These are phyloP conservation scores for Trichophyton verrucosum DNA, from an alignment of 2,329 filamentous ascomycete genomes.

Conservation along the genomic window DNA sequence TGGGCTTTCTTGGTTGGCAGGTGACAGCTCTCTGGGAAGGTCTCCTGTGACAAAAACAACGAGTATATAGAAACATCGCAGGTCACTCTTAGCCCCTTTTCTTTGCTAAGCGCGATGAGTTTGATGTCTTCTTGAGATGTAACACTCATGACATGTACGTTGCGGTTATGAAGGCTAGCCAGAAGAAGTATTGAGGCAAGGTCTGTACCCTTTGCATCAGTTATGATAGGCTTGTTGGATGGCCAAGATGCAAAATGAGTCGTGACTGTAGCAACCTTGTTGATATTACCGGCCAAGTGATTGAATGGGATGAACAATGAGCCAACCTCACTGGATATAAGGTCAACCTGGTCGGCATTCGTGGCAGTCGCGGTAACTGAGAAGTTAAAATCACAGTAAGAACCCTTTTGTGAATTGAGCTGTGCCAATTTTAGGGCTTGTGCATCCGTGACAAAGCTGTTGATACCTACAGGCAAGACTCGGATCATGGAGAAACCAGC, in stretches of 20 bases:
- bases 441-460: slow-evolving; percentile 60
- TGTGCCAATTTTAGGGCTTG: slow-evolving; percentile 59
- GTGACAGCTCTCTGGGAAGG: slow-evolving; percentile 54
- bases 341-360: slow-evolving; percentile 63
- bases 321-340: slow-evolving; percentile 60
- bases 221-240: slow-evolving; percentile 64
- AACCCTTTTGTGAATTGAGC: slow-evolving; percentile 53
- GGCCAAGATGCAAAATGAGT: slow-evolving; percentile 71
- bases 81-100: slow-evolving; percentile 69
- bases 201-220: slow-evolving; percentile 68
- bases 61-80: slow-evolving; percentile 74
- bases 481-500: slow-evolving; percentile 71
- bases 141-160: slow-evolving; percentile 67
- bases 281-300: slow-evolving; percentile 67
- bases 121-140: slow-evolving; percentile 71
- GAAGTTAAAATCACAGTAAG: slow-evolving; percentile 68
- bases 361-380: slow-evolving; percentile 61
- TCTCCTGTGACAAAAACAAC: slow-evolving; percentile 59
- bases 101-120: slow-evolving; percentile 64
- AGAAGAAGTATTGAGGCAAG: slow-evolving; percentile 68
- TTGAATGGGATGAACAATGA: slow-evolving; percentile 77
- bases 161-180: slow-evolving; percentile 64
- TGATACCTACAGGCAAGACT: slow-evolving; percentile 62
- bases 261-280: slow-evolving; percentile 67
- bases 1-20: slow-evolving; percentile 59